Percentiles rank a stretch among this genome's conserved stretches.
Conservation (phyloP, 192 early-diverging fungal genomes). For the Umbelopsis sp. region DNA sequence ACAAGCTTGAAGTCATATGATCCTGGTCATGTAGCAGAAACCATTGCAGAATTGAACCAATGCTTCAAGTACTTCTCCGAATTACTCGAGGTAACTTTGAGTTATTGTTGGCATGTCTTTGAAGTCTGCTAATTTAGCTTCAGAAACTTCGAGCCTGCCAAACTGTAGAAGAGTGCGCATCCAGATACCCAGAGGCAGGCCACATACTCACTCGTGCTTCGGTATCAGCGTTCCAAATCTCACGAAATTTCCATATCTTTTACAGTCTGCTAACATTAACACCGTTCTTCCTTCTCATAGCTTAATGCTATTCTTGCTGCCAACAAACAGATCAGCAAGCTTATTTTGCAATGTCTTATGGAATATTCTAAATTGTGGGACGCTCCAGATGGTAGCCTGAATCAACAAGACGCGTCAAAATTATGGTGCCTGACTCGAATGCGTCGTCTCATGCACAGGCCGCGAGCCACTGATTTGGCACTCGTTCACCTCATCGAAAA, state of each 20-base stretch:
- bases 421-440: slow-evolving; percentile 11
- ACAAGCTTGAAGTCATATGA: neutral
- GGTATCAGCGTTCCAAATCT: neutral
- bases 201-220: neutral
- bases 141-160: neutral
- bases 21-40: neutral
- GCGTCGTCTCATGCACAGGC: neutral
- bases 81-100: neutral
- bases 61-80: neutral
- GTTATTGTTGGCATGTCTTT: too few relatives aligned
- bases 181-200: slow-evolving; percentile 1
- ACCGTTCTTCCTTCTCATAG: neutral
- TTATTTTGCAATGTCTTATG: slow-evolving; percentile 4
- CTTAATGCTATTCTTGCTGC: neutral
- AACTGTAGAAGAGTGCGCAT: slow-evolving; percentile 2
- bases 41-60: neutral
- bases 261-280: neutral
- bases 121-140: neutral
- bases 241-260: neutral
- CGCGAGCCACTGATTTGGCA: neutral
- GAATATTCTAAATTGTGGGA: neutral
- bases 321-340: neutral
- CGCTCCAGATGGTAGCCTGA: neutral
- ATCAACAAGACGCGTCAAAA: slow-evolving; percentile 5
- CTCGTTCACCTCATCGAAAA: neutral